These are phyloP conservation scores for Verruconis gallopava DNA, from an alignment of 2,329 filamentous ascomycete species.

Conservation along the genomic window DNA sequence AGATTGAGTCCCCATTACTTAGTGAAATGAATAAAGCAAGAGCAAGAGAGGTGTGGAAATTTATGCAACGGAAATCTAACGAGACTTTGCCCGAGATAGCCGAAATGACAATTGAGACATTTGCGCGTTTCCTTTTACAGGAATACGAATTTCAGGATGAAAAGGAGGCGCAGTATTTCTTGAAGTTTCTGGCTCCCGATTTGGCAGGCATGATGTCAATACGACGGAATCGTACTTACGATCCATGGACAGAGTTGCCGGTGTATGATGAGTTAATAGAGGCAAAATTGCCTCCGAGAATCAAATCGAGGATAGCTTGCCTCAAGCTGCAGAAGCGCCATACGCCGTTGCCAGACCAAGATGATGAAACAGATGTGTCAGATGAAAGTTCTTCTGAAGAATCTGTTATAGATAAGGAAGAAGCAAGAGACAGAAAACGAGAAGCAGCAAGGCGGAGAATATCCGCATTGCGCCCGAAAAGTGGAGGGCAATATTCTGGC, in stretches of 20 bases:
- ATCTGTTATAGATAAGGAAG: conserved; percentile 1
- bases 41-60: conserved; percentile 25
- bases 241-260: conserved; percentile 6
- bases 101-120: conserved; percentile 4
- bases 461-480: conserved; percentile 25
- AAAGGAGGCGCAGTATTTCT: conserved; percentile 20
- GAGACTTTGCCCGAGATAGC: conserved; percentile 13
- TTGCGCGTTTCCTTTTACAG: conserved; percentile 5
- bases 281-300: conserved; percentile 11
- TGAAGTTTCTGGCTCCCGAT: conserved; percentile 24
- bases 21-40: conserved; percentile 15
- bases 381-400: conserved; percentile 15
- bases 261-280: conserved; percentile 14
- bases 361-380: conserved; percentile 3
- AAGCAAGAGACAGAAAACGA: conserved; percentile 3
- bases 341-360: conserved; percentile 2
- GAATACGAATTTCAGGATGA: conserved; percentile 24
- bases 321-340: conserved; percentile 19
- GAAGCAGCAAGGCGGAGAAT: conserved; percentile 17
- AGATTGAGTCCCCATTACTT: not conserved
- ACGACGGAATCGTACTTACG: conserved; percentile 16
- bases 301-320: conserved; percentile 15
- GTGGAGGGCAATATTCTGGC: conserved; percentile 20
- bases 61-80: conserved; percentile 26
- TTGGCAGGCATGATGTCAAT: conserved; percentile 25